Evolutionary conservation across 306 rosid species (phyloP), one percentile per base, ranked within the genome.

Genomic region (Astragalus membranaceus): DNA sequence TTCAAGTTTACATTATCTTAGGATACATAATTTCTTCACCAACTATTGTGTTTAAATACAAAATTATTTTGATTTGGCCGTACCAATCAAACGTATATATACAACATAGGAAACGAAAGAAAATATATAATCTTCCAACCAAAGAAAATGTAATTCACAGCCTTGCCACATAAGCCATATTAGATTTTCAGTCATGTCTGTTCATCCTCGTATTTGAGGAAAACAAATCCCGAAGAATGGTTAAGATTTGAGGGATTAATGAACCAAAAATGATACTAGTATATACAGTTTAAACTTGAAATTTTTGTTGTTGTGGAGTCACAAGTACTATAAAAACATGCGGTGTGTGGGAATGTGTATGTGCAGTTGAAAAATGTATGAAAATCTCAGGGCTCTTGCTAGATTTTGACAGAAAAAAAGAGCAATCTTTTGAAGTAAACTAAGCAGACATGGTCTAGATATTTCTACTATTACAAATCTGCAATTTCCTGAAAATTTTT

Each of bases 11-110:
- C 54, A 43, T 35, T 49, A 51, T 68, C 56, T 15, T 15, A 17
- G 23, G 53, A 68, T 63, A 42, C 41, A 47, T 37, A 64, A 67
- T 8, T 64, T 73, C 42, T 56, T 67, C 51, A 46, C 11, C 62
- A 42, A 43, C 73, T 54, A 2, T 48, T 13, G 39, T 53, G 16
- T 15, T 64, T 37, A 15, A 70, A 20, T 43, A 43, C 50, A 56
- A 51, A 23, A n/a, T 32, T n/a, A 20, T 67, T 26, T 43, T 43
- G 32, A 64, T 58, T 65, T 41, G 8, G 23, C 44, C 46, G 50
- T 41, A 10, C 9, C 16, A 72, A 50, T 66, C 44, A 72, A 50
- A 16, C 29, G 72, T 78, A 36, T 12, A 20, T 36, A 43, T 20
- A 37, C n/a, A 12, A 48, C 8, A 36, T 36, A 12, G n/a, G 10